These are phyloP conservation scores for Penicillium antarcticum DNA, from an alignment of 495 filamentous ascomycete genomes.

Conservation along the genomic window DNA sequence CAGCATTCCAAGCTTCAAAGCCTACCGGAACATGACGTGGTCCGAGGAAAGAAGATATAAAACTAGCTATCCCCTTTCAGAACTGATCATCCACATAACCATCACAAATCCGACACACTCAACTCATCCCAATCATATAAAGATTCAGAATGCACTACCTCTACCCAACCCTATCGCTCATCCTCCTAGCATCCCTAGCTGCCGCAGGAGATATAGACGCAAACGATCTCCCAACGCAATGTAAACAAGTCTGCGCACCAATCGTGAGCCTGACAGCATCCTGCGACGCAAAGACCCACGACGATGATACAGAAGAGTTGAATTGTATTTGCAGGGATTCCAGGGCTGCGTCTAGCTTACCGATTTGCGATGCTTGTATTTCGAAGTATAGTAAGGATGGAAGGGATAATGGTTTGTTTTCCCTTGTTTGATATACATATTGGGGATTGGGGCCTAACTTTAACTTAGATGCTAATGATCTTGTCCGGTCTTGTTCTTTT, in stretches of 20 bases:
- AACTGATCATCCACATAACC: too few relatives aligned
- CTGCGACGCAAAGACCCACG: constrained; percentile 3
- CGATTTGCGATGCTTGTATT: constrained; percentile 7
- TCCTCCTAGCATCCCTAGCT: not conserved
- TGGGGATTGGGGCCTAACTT: not conserved
- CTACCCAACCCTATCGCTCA: not conserved
- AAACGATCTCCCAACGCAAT: constrained; percentile 4
- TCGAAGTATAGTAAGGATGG: constrained; percentile 7
- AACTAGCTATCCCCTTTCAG: too few relatives aligned
- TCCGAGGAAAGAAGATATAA: too few relatives aligned
- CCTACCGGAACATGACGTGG: too few relatives aligned
- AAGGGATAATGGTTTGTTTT: constrained; percentile 5
- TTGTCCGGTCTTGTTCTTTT: constrained; percentile 8
- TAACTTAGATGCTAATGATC: constrained; percentile 9
- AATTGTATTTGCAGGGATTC: constrained; percentile 6
- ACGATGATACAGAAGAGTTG: constrained; percentile 3
- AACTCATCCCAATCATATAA: not conserved
- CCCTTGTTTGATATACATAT: not conserved
- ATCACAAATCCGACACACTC: too few relatives aligned
- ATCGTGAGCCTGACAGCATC: constrained; percentile 5
- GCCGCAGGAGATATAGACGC: constrained; percentile 5
- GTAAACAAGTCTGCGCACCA: constrained; percentile 4
- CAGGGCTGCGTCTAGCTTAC: not conserved
- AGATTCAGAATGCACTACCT: not conserved
- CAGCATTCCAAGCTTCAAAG: too few relatives aligned